Evolutionary conservation across 2,329 filamentous ascomycete genomes (phyloP), one percentile per base, ranked within the genome.

Genomic region (Corynespora cassiicola): DNA sequence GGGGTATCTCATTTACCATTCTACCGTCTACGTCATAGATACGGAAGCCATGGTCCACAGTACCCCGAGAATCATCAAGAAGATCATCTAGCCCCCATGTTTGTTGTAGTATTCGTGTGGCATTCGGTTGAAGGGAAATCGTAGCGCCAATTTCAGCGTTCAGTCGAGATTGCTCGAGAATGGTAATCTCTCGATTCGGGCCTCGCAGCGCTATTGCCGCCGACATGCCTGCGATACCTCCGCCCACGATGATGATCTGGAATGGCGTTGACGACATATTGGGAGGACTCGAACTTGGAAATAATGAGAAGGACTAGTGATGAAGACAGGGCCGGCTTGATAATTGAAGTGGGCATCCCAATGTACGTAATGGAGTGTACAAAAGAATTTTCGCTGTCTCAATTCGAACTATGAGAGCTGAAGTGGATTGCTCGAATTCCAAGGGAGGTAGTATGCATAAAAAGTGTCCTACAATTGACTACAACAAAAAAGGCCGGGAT

Each of bases 121-220:
- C 71, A 47, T 74, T 73, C 1, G 70, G 71, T 31, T 74, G 70
- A 0, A 74, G 55, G 0, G 70, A 72, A 12, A 73, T 70, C 6
- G 68, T 60, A 1, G 70, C 70, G 2, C 71, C 71, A 6, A 70
- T 67, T 39, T 74, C 72, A 24, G 48, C 52, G 21, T 52, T 56
- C 4, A 63, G 39, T 9, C 49, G 42, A 28, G 63, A 66, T 35
- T 62, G 57, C 33, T 68, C 63, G 19, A 68, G 56, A 11, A 68
- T 54, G 5, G 51, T 61, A 8, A 69, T 65, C 12, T 70, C 60
- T 5, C 59, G 58, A 11, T 51, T 54, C 0, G 56, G 47, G 3
- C 48, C 58, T 32, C 70, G 57, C 8, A 73, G 51, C 5, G 70
- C 69, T 19, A 71, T 66, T n/a, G 66, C 49, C 21, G 51, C 38